phyloP scores from a whole-genome alignment of 192 early-diverging fungal genomes.

The Phycomyces nitens region DNA sequence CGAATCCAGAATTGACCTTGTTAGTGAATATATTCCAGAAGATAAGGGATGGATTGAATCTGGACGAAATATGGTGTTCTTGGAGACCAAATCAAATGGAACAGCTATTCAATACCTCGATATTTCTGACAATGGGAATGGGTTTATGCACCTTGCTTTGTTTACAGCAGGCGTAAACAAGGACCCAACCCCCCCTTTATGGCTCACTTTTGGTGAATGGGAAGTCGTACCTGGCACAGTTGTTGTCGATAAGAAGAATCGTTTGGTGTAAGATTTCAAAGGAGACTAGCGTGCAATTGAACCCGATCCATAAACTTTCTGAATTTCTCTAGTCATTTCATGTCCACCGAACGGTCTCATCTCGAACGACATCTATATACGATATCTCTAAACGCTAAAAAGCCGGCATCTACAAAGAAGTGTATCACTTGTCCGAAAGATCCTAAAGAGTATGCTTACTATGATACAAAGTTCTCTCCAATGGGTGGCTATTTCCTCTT shows the following conservation, averaged over 20 bases:
- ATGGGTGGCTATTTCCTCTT: constrained; percentile 70
- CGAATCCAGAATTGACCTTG: neutral
- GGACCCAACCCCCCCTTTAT: constrained; percentile 27
- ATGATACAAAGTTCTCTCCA: constrained; percentile 69
- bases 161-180: constrained; percentile 34
- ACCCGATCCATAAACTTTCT: neutral
- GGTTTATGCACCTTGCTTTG: constrained; percentile 66
- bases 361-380: constrained; percentile 42
- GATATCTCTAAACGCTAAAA: constrained; percentile 10
- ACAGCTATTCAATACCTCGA: constrained; percentile 58
- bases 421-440: constrained; percentile 34
- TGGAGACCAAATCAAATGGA: constrained; percentile 22
- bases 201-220: constrained; percentile 69
- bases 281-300: constrained; percentile 18
- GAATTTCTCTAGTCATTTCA: constrained; percentile 18
- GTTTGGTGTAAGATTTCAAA: constrained; percentile 44
- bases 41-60: constrained; percentile 79
- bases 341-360: constrained; percentile 35
- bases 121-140: constrained; percentile 55
- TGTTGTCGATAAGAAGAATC: constrained; percentile 34
- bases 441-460: constrained; percentile 55
- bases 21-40: constrained; percentile 57
- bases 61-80: constrained; percentile 41
- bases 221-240: constrained; percentile 55
- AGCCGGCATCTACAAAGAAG: constrained; percentile 9